Conservation (phyloP, 306 rosid species). For the Senna siamea region DNA sequence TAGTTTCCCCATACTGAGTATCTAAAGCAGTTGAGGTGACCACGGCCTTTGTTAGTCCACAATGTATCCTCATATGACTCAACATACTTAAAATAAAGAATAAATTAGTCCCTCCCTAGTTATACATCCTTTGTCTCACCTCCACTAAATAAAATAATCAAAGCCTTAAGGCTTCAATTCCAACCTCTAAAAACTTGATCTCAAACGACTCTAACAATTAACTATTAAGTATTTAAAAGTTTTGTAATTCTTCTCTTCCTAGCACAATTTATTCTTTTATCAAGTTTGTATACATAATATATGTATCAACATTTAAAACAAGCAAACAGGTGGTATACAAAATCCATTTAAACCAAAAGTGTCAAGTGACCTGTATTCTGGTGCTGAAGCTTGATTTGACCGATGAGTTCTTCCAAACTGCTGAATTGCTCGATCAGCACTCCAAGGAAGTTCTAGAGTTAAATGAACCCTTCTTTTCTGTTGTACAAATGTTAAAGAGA, state of each 20-base stretch:
- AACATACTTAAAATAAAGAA: neutral
- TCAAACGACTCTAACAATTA: conserved; percentile 11
- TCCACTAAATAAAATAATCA: neutral
- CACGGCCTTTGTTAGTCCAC: neutral
- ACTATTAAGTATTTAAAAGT: neutral
- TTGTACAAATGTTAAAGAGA: conserved; percentile 31
- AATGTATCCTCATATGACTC: neutral
- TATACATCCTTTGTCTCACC: neutral
- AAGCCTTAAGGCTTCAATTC: conserved; percentile 8
- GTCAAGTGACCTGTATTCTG: conserved; percentile 79
- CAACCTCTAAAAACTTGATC: conserved; percentile 21
- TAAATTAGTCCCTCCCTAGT: neutral
- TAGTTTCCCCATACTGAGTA: neutral
- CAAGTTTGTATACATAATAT: neutral
- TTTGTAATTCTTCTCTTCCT: neutral
- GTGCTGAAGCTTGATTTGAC: conserved; percentile 98
- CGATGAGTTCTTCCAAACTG: conserved; percentile 99
- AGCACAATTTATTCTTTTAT: neutral
- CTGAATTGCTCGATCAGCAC: conserved; percentile 99
- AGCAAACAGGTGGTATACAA: conserved; percentile 16
- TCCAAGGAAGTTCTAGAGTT: conserved; percentile 98
- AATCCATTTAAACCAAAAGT: conserved; percentile 17
- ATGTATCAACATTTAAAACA: neutral
- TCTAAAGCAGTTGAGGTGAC: neutral
- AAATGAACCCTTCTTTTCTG: conserved; percentile 98